A percentile compares a stretch with the other conserved stretches of the same genome.
These are phyloP conservation scores for Pichia occidentalis DNA, from an alignment of 805 yeast species.

Conservation along the genomic window DNA sequence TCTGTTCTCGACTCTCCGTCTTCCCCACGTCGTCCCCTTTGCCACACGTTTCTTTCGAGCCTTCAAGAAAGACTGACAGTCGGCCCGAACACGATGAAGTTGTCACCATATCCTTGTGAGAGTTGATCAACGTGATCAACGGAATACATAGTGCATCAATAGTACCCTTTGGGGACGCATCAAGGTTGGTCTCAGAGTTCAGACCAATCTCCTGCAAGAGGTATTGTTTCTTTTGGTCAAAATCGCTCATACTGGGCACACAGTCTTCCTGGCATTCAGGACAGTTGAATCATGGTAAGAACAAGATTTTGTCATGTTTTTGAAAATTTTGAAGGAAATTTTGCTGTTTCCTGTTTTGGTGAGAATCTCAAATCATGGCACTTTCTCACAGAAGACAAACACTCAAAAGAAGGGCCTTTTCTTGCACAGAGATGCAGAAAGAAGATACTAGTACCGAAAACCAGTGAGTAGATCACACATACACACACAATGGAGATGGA, in stretches of 20 bases:
- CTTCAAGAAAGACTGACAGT: slow-evolving; percentile 76
- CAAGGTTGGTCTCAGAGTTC: slow-evolving; percentile 40
- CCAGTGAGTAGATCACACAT: too few relatives aligned
- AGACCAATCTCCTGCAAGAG: slow-evolving; percentile 47
- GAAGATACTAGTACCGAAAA: too few relatives aligned
- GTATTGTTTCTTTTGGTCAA: slow-evolving; percentile 57
- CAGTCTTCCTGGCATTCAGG: neutral
- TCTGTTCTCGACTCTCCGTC: neutral
- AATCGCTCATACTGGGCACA: slow-evolving; percentile 35
- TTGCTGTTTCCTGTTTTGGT: slow-evolving; percentile 3
- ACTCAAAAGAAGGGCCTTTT: too few relatives aligned
- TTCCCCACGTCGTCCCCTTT: slow-evolving; percentile 8
- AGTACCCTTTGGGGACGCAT: slow-evolving; percentile 82
- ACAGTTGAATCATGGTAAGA: neutral
- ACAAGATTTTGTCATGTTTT: neutral
- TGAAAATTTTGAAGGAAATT: slow-evolving; percentile 2
- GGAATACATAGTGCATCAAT: slow-evolving; percentile 74
- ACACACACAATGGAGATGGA: neutral
- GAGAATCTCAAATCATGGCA: too few relatives aligned
- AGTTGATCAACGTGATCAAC: slow-evolving; percentile 60
- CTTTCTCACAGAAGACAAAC: too few relatives aligned
- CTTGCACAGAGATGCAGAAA: too few relatives aligned
- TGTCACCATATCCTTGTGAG: slow-evolving; percentile 63
- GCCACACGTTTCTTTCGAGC: slow-evolving; percentile 37
- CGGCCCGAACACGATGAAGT: slow-evolving; percentile 89